Percentiles rank a stretch among this genome's conserved stretches.
Evolutionary conservation across 768 basidiomycete species (phyloP).

Genomic region (Boletellus sp.): DNA sequence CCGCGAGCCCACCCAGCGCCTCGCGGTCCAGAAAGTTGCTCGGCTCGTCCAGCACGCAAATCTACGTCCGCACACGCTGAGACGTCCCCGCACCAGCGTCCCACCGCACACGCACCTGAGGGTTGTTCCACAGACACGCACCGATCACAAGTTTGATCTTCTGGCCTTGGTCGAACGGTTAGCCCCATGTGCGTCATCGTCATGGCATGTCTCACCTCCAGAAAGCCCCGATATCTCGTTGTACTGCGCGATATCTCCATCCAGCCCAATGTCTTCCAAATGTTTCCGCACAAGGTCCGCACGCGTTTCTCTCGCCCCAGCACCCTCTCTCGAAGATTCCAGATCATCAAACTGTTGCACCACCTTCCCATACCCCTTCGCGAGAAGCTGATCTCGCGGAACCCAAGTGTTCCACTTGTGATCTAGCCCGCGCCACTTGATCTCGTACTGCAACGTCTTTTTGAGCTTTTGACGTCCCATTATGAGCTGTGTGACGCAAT

Average conservation of each 20-base stretch:
- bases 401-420: conserved; percentile 92
- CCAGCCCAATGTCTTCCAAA: conserved; percentile 91
- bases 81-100: background rate
- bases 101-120: conserved; percentile 53
- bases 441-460: conserved; percentile 91
- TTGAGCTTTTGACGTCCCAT: conserved; percentile 97
- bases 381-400: conserved; percentile 78
- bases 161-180: conserved; percentile 54
- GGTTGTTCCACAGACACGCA: conserved; percentile 95
- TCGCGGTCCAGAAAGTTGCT: conserved; percentile 98
- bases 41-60: conserved; percentile 79
- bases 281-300: conserved; percentile 83
- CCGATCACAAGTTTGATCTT: conserved; percentile 97
- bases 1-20: conserved; percentile 89
- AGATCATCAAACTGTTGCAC: conserved; percentile 95
- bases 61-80: conserved; percentile 39
- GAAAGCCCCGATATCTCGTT: conserved; percentile 94
- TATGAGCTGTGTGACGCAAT: conserved; percentile 49
- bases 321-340: conserved; percentile 93
- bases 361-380: conserved; percentile 84
- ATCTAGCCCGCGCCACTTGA: conserved; percentile 81
- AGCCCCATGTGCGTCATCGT: conserved; percentile 11
- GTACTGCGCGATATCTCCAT: conserved; percentile 97
- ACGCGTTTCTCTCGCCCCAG: conserved; percentile 84
- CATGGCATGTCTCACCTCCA: conserved; percentile 56